These are phyloP conservation scores for Buxus sempervirens DNA, from an alignment of 164 flowering plant genomes.

Conservation along the genomic window DNA sequence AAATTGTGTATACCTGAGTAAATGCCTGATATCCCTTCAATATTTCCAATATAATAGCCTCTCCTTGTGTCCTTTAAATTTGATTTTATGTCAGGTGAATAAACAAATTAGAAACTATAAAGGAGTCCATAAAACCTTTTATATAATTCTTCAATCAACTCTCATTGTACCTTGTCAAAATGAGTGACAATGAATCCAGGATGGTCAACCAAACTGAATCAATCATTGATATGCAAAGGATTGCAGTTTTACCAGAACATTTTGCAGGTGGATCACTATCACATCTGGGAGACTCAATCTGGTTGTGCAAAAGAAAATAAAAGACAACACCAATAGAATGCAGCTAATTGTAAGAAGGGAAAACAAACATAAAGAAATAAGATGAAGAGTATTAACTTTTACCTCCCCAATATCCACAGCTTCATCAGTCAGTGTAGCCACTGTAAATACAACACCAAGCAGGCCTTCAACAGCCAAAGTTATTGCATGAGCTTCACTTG, in stretches of 20 bases:
- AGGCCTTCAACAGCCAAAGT: constrained; percentile 97
- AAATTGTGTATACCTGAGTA: constrained; percentile 66
- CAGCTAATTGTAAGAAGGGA: neutral
- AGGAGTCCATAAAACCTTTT: neutral
- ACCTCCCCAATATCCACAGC: constrained; percentile 98
- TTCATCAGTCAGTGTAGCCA: constrained; percentile 98
- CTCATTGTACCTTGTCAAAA: constrained; percentile 65
- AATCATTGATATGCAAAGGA: constrained; percentile 85
- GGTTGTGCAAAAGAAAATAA: constrained; percentile 22
- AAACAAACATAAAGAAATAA: neutral
- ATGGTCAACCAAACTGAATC: constrained; percentile 94
- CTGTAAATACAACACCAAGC: constrained; percentile 92
- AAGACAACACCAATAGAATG: neutral
- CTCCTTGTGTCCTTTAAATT: constrained; percentile 89
- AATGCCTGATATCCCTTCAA: constrained; percentile 98
- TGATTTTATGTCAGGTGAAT: constrained; percentile 8
- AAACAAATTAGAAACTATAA: constrained; percentile 1
- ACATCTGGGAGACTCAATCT: constrained; percentile 95
- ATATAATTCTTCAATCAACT: neutral
- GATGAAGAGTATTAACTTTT: neutral
- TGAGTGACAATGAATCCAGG: constrained; percentile 89
- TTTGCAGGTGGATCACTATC: constrained; percentile 54
- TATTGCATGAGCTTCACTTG: constrained; percentile 99
- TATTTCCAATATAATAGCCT: constrained; percentile 93
- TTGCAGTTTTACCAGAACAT: constrained; percentile 68